Evolutionary conservation across 495 filamentous ascomycete species (phyloP).

Genomic region (Tuber brumale): DNA sequence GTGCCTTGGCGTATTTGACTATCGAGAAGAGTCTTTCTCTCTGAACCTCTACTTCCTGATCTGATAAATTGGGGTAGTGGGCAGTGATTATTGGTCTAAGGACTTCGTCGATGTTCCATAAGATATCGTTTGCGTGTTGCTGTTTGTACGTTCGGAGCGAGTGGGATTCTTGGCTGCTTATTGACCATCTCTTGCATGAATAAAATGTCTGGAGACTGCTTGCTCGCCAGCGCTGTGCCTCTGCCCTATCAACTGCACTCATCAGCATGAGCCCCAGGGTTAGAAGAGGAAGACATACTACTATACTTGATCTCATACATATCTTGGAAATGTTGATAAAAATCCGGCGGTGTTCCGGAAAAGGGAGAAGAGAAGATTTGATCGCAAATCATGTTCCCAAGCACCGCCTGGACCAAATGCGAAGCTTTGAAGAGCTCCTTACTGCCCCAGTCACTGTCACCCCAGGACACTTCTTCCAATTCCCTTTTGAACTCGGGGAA

Average conservation of each 20-base stretch:
- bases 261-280: not conserved
- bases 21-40: not conserved
- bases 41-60: not conserved
- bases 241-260: conserved; percentile 14
- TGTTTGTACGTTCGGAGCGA: not conserved
- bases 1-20: not conserved
- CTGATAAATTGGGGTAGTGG: conserved; percentile 6
- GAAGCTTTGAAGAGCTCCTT: conserved; percentile 15
- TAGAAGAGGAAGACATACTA: conserved; percentile 10
- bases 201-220: not conserved
- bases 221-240: conserved; percentile 24
- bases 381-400: conserved; percentile 16
- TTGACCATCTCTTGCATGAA: not conserved
- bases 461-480: conserved; percentile 10
- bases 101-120: conserved; percentile 6
- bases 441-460: not conserved
- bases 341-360: not conserved
- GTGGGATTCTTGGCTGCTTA: not conserved
- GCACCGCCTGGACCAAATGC: conserved; percentile 23
- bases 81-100: conserved; percentile 6
- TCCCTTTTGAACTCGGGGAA: conserved; percentile 11
- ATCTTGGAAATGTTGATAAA: conserved; percentile 2
- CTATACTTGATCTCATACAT: conserved; percentile 17
- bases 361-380: conserved; percentile 13
- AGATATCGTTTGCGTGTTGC: not conserved